Evolutionary conservation across 1,284 basidiomycete genomes (phyloP).

Genomic region (Apiotrichum montevideense): DNA sequence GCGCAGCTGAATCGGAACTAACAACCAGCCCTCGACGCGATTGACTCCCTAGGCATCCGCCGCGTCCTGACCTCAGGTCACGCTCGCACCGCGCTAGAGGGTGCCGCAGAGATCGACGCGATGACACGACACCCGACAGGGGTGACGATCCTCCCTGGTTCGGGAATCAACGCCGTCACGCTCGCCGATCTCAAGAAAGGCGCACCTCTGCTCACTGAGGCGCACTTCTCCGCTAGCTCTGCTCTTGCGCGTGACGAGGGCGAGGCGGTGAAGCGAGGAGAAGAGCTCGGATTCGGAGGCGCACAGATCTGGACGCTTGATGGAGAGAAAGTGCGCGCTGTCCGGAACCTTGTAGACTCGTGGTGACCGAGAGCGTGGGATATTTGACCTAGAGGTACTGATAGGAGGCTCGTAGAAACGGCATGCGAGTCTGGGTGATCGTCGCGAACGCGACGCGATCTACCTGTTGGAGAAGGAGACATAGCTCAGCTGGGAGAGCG

Average conservation of each 20-base stretch:
- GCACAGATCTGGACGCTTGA: constrained; percentile 12
- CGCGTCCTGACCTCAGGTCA: constrained; percentile 65
- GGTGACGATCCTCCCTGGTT: constrained; percentile 48
- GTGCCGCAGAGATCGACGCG: constrained; percentile 5
- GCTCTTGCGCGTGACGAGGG: neutral
- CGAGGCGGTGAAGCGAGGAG: constrained; percentile 5
- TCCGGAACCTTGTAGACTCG: constrained; percentile 4
- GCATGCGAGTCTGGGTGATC: too few species aligned
- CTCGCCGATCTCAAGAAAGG: constrained; percentile 47
- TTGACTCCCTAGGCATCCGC: constrained; percentile 59
- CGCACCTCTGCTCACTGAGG: constrained; percentile 50
- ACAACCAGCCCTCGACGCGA: constrained; percentile 53
- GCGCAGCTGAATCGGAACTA: neutral
- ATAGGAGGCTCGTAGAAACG: too few species aligned
- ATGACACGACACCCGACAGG: neutral
- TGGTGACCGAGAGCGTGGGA: neutral
- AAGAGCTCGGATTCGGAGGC: constrained; percentile 14
- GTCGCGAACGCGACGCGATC: too few species aligned
- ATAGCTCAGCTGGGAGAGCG: constrained; percentile 23
- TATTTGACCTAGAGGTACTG: too few species aligned
- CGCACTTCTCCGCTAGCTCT: constrained; percentile 22
- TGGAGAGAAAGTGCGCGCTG: constrained; percentile 3
- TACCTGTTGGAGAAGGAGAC: constrained; percentile 12
- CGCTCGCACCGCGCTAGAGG: constrained; percentile 22
- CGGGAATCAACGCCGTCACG: constrained; percentile 19